These are phyloP conservation scores for Hypericum perforatum DNA, from an alignment of 345 rosid species.

Conservation along the genomic window DNA sequence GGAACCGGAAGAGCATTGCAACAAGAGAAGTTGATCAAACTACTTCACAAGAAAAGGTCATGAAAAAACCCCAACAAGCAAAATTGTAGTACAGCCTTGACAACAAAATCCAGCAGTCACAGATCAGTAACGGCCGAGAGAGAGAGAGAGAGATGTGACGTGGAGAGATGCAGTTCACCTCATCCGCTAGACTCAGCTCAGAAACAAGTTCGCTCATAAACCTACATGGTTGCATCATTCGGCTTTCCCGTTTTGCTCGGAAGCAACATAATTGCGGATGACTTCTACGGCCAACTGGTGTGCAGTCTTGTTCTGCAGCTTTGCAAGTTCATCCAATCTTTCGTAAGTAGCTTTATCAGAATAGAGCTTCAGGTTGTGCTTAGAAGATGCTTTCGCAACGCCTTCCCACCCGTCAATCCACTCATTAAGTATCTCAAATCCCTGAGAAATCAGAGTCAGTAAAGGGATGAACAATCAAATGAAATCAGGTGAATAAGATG, in stretches of 20 bases:
- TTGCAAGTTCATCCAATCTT: conserved; percentile 52
- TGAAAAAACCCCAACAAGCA: neutral
- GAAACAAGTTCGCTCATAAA: neutral
- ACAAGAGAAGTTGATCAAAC: no score
- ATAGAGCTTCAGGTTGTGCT: conserved; percentile 46
- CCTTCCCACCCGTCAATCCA: conserved; percentile 74
- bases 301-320: conserved; percentile 54
- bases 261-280: conserved; percentile 46
- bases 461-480: conserved; percentile 1
- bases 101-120: conserved; percentile 28
- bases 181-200: conserved; percentile 1
- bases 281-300: conserved; percentile 60
- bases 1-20: no score
- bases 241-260: conserved; percentile 48
- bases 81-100: conserved; percentile 14
- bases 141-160: neutral
- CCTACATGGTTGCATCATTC: conserved; percentile 23
- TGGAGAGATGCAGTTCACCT: conserved; percentile 17
- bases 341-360: conserved; percentile 56
- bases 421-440: conserved; percentile 81
- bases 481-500: neutral
- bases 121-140: conserved; percentile 22
- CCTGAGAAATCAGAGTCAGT: conserved; percentile 27
- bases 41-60: no score
- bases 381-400: conserved; percentile 19